Evolutionary conservation across 768 basidiomycete genomes (phyloP).

Genomic region (Lactarius evosmus): DNA sequence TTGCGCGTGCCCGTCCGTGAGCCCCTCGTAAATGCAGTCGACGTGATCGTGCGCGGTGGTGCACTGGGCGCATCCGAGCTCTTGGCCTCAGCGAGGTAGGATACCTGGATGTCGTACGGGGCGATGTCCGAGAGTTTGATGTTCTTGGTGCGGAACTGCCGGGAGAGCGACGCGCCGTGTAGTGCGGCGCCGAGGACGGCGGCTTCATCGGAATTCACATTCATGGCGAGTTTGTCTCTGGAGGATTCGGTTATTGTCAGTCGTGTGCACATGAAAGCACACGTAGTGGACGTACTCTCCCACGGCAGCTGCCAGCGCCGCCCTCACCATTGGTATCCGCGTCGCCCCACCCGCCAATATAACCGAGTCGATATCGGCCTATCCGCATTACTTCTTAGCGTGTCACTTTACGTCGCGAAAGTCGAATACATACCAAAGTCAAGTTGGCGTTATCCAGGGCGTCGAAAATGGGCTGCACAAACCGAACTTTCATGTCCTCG

Average conservation of each 20-base stretch:
- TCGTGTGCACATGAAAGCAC: neutral
- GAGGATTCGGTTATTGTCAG: slow-evolving; percentile 7
- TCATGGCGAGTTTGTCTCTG: slow-evolving; percentile 83
- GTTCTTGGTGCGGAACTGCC: slow-evolving; percentile 93
- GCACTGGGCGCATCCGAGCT: slow-evolving; percentile 36
- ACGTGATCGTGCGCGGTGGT: slow-evolving; percentile 67
- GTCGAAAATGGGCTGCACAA: slow-evolving; percentile 69
- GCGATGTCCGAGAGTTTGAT: slow-evolving; percentile 78
- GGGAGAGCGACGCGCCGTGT: slow-evolving; percentile 82
- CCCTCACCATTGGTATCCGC: slow-evolving; percentile 88
- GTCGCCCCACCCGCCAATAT: slow-evolving; percentile 92
- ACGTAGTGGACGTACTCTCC: slow-evolving; percentile 55
- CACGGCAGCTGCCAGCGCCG: slow-evolving; percentile 70
- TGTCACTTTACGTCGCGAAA: neutral
- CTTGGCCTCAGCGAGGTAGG: slow-evolving; percentile 65
- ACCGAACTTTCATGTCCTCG: slow-evolving; percentile 58
- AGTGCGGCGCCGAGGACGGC: slow-evolving; percentile 92
- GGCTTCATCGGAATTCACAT: slow-evolving; percentile 96
- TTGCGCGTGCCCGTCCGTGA: slow-evolving; percentile 81
- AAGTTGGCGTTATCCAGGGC: slow-evolving; percentile 67
- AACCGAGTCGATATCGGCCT: slow-evolving; percentile 81
- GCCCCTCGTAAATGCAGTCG: slow-evolving; percentile 71
- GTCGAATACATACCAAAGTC: slow-evolving; percentile 48
- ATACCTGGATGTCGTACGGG: slow-evolving; percentile 72
- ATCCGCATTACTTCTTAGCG: slow-evolving; percentile 14